Evolutionary conservation across 2,329 filamentous ascomycete species (phyloP), one percentile per base, ranked within the genome.

Genomic region (Dothidotthia symphoricarpi): DNA sequence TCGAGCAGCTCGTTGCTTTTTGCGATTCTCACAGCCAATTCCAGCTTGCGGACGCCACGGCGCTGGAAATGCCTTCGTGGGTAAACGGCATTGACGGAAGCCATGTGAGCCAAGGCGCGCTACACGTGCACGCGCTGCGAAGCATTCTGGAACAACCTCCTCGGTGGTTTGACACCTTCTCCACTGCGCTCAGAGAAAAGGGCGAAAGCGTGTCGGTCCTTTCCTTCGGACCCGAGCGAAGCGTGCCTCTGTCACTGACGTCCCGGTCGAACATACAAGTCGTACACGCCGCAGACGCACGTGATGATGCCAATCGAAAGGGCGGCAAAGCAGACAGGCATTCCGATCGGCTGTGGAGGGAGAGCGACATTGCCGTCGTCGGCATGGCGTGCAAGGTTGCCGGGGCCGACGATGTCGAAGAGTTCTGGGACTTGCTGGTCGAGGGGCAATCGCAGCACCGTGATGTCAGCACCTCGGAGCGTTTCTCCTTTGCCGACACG

Each of bases 331-430:
- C 19, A 15, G 15, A 39, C 14, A n/a, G 17, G 4, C 4, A 33
- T 40, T 30, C 14, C 14, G n/a, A 22, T 28, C 31, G 28, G 10
- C 11, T 33, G 7, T 22, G 19, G 9, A 9, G 19, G 19, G 9
- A 22, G 4, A 24, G 49, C 16, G 22, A 36, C 9, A 39, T 56
- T 36, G 53, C 53, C 14, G 34, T 57, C 16, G 28, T 55, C 13
- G 53, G 53, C 4, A 47, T 55, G 45, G 34, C 49, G 3, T 15
- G 34, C 30, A 47, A 41, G 2, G 35, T 49, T n/a, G 35, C 53
- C 2, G 49, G 46, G 3, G 53, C 48, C 3, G 28, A 36, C 8
- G 32, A 27, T 8, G 10, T 43, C 5, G 31, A 31, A 9, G 47
- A 52, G 24, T 49, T 52, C n/a, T 48, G 44, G 39, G 15, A 47